These are phyloP conservation scores for Pezicula neosporulosa DNA, from an alignment of 2,329 filamentous ascomycete species.

Conservation along the genomic window DNA sequence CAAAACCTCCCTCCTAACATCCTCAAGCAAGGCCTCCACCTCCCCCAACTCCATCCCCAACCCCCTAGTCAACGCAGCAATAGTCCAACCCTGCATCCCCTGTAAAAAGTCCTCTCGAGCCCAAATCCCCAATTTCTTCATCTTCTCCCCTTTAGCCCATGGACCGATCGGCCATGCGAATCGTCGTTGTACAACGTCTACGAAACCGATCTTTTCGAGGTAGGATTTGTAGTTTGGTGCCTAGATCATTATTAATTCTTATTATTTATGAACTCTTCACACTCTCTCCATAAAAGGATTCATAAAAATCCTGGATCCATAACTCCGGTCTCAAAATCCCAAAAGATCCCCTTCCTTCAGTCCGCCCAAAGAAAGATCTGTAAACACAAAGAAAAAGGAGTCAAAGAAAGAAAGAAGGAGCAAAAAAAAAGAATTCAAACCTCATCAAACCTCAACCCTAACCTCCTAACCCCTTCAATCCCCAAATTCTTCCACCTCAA, in stretches of 20 bases:
- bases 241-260: too few relatives aligned
- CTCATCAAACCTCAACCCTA: not conserved
- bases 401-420: too few relatives aligned
- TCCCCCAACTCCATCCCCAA: not conserved
- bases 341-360: too few relatives aligned
- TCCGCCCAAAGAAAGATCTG: too few relatives aligned
- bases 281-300: too few relatives aligned
- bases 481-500: slow-evolving; percentile 11
- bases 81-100: not conserved
- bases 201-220: slow-evolving; percentile 8
- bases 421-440: too few relatives aligned
- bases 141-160: slow-evolving; percentile 44
- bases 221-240: not conserved
- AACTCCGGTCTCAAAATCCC: too few relatives aligned
- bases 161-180: slow-evolving; percentile 45
- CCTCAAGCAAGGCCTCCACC: not conserved
- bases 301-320: too few relatives aligned
- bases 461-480: slow-evolving; percentile 1
- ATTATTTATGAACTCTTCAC: too few relatives aligned
- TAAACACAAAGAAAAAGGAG: too few relatives aligned
- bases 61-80: not conserved
- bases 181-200: slow-evolving; percentile 31
- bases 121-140: slow-evolving; percentile 5
- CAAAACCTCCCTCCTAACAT: not conserved
- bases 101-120: slow-evolving; percentile 17